Percentiles rank a stretch among this genome's conserved stretches.
Evolutionary conservation across 106 monocot genomes (phyloP).

Genomic region (Platanthera guangdongensis): DNA sequence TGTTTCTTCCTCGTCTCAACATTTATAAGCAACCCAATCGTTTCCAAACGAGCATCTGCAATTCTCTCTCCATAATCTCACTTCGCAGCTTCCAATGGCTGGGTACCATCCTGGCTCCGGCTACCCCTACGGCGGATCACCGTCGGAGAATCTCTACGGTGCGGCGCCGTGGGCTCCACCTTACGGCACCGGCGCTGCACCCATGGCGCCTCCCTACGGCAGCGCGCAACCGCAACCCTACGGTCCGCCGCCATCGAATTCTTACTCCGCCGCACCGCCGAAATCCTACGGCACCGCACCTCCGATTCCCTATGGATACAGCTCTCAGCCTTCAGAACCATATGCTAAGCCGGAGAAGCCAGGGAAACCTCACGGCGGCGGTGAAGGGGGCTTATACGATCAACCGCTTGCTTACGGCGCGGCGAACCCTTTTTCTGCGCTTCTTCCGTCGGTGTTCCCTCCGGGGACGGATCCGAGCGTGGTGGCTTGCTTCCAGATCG

Average conservation of each 20-base stretch:
- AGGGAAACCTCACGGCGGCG: not conserved
- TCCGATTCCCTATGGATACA: not conserved
- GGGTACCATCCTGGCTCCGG: constrained; percentile 4
- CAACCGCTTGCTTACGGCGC: constrained; percentile 7
- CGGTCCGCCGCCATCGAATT: not conserved
- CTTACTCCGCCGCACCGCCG: not conserved
- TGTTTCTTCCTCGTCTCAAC: too few relatives aligned
- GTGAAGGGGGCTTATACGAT: not conserved
- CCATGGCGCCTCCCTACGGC: not conserved
- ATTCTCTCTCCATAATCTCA: not conserved
- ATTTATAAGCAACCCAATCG: too few relatives aligned
- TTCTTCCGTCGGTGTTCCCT: constrained; percentile 76
- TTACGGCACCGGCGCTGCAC: not conserved
- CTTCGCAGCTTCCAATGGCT: not conserved
- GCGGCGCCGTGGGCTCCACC: not conserved
- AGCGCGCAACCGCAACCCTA: not conserved
- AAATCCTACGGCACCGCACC: not conserved
- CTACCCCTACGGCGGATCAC: not conserved
- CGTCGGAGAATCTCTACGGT: not conserved
- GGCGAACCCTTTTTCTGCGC: constrained; percentile 43
- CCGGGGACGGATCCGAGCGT: constrained; percentile 91
- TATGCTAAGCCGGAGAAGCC: constrained; percentile 2
- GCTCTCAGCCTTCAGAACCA: not conserved
- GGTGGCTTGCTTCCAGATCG: constrained; percentile 82
- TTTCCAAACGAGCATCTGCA: too few relatives aligned